Evolutionary conservation across 768 basidiomycete species (phyloP).

Genomic region (Psilocybe azurescens): DNA sequence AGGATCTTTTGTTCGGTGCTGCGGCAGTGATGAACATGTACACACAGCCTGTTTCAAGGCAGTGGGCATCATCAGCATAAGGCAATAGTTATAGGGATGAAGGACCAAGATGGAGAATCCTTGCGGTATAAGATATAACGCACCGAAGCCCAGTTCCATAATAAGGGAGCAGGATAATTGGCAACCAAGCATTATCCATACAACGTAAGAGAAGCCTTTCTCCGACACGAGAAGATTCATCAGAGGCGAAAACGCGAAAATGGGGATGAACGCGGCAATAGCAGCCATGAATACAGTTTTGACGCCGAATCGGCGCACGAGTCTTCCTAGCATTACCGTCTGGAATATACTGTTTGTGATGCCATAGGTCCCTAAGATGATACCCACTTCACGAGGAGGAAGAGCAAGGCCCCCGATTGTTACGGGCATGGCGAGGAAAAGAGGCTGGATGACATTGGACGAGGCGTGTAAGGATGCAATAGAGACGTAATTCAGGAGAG

Average conservation of each 20-base stretch:
- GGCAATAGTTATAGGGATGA: neutral
- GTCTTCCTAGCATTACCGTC: slow-evolving; percentile 53
- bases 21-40: slow-evolving; percentile 59
- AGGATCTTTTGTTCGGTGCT: slow-evolving; percentile 56
- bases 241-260: slow-evolving; percentile 53
- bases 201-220: slow-evolving; percentile 26
- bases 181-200: slow-evolving; percentile 32
- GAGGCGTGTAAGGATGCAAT: slow-evolving; percentile 48
- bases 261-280: slow-evolving; percentile 46
- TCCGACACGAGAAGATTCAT: slow-evolving; percentile 49
- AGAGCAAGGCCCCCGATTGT: slow-evolving; percentile 63
- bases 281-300: slow-evolving; percentile 55
- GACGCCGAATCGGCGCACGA: slow-evolving; percentile 59
- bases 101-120: neutral
- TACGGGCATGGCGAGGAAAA: slow-evolving; percentile 63
- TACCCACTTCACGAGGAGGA: slow-evolving; percentile 56
- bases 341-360: slow-evolving; percentile 59
- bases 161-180: slow-evolving; percentile 35
- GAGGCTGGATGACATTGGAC: slow-evolving; percentile 43
- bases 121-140: slow-evolving; percentile 13
- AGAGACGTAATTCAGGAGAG: slow-evolving; percentile 59
- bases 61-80: neutral
- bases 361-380: slow-evolving; percentile 56
- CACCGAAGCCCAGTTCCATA: slow-evolving; percentile 38
- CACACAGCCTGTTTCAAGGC: slow-evolving; percentile 25